Conservation (phyloP, 2,329 filamentous ascomycete species). For the Colletotrichum sp. region DNA sequence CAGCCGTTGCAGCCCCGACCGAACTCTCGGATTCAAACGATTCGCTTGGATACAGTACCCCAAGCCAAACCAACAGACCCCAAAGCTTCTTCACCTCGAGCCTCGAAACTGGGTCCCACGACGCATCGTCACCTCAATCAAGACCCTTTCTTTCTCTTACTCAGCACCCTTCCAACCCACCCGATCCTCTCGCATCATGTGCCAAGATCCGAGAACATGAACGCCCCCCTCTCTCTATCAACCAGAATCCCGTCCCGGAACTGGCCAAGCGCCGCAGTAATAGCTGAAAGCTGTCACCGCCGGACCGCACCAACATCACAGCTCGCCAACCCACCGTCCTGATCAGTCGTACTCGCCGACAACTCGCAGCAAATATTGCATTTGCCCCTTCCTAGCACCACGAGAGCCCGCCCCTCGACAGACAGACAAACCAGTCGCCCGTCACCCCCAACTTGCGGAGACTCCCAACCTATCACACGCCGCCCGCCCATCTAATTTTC, state of each 20-base stretch:
- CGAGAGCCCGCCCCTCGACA: neutral
- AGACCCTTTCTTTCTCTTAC: neutral
- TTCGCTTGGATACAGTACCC: conserved; percentile 10
- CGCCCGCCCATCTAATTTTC: neutral
- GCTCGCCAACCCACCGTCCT: neutral
- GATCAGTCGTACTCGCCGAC: conserved; percentile 17
- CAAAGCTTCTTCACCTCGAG: neutral
- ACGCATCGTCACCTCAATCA: neutral
- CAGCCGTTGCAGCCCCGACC: conserved; percentile 17
- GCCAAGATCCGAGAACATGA: conserved; percentile 1
- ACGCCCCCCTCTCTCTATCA: neutral
- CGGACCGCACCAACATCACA: neutral
- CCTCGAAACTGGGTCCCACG: neutral
- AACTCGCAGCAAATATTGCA: conserved; percentile 22
- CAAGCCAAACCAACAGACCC: neutral
- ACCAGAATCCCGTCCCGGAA: neutral
- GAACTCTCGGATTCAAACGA: neutral
- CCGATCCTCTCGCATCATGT: neutral
- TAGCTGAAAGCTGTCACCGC: conserved; percentile 2
- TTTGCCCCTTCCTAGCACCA: neutral
- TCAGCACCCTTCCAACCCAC: neutral
- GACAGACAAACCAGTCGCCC: neutral
- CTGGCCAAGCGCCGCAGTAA: conserved; percentile 5
- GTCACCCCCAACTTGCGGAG: neutral
- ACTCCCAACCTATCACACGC: neutral